Percentiles rank a stretch among this genome's conserved stretches.
Evolutionary conservation across 306 rosid species (phyloP).

Genomic region (Medicago arabica): DNA sequence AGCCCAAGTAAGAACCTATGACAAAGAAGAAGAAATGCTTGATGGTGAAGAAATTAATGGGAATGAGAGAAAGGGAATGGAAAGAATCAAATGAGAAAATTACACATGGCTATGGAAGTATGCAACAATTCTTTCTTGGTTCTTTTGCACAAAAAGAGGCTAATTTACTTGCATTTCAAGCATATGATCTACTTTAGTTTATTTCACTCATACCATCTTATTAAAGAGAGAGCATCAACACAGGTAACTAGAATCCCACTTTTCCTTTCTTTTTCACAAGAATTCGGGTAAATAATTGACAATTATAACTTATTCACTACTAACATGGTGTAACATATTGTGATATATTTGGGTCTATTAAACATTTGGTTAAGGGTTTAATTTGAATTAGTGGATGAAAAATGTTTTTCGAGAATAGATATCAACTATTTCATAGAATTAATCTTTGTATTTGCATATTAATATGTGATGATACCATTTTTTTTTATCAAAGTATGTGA

Average conservation of each 20-base stretch:
- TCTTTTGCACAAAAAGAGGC: slow-evolving; percentile 45
- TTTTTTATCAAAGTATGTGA: too few relatives aligned
- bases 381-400: not conserved
- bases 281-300: slow-evolving; percentile 5
- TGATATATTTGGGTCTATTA: not conserved
- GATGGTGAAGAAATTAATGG: slow-evolving; percentile 40
- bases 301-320: not conserved
- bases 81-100: slow-evolving; percentile 41
- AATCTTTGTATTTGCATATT: not conserved
- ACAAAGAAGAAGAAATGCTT: slow-evolving; percentile 21
- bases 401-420: not conserved
- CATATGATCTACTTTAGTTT: slow-evolving; percentile 49
- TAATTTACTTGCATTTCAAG: slow-evolving; percentile 67
- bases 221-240: slow-evolving; percentile 22
- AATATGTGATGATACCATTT: too few relatives aligned
- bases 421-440: too few relatives aligned
- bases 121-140: slow-evolving; percentile 6
- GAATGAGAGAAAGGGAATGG: slow-evolving; percentile 39
- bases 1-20: not conserved
- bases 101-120: slow-evolving; percentile 37
- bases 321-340: not conserved
- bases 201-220: slow-evolving; percentile 18
- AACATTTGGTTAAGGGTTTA: not conserved
- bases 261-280: slow-evolving; percentile 17
- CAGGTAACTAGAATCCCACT: slow-evolving; percentile 46